Evolutionary conservation across 768 basidiomycete genomes (phyloP), one percentile per base, ranked within the genome.

Genomic region (Clavulina sp.): DNA sequence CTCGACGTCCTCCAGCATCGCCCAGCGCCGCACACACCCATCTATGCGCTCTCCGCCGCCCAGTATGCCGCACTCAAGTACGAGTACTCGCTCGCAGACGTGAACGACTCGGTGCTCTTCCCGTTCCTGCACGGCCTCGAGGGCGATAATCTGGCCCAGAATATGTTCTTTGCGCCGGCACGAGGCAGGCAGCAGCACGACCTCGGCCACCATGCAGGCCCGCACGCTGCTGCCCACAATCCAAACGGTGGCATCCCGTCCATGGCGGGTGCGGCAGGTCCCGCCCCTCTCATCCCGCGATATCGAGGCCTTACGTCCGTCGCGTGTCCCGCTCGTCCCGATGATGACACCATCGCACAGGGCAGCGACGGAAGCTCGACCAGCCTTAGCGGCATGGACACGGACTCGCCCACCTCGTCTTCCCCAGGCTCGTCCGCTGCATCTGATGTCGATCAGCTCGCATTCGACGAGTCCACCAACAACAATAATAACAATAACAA

Each of bases 51-150:
- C 54, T 59, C 65, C 44, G 69, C 65, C 2, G 50, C 58, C 21
- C 65, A 74, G 53, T 86, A 85, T 60, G 69, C 77, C 2, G 61
- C 69, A 19, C 64, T 88, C 48, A 80, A 82, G 52, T 70, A 76
- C 58, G 63, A 68, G n/a, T 75, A 84, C 57, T 68, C 77, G 56
- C 70, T 74, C 53, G 66, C 76, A 1, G 83, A 91, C 64, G 76
- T 84, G 1, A 81, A 82, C 0, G 88, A 93, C 66, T 70, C 72
- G 36, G 73, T 81, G 58, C 75, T 91, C 52, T 93, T 93, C 63
- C 88, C 88, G 0, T 93, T 89, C 66, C 67, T 88, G 16, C 88
- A 91, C 59, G 84, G 87, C 41, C 70, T 91, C 54, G 87, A 91
- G 60, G 80, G 84, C 56, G 73, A 79, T 53, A 86, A 87, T 60